A percentile compares a stretch with the other conserved stretches of the same genome.
Evolutionary conservation across 106 monocot species (phyloP).

Genomic region (Dactylorhiza incarnata): DNA sequence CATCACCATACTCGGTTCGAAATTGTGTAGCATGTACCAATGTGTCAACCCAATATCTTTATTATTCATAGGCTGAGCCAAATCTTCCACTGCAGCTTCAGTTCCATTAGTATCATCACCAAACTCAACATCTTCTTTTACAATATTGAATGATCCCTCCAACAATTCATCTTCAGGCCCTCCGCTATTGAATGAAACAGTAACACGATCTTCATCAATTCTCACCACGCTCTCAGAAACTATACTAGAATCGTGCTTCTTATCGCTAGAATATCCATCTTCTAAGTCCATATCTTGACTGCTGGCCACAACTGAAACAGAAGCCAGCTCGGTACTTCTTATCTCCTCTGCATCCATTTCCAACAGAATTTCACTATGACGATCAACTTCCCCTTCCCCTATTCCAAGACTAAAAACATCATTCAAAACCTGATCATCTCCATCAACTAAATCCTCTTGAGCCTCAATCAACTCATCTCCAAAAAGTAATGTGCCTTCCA

Average conservation of each 20-base stretch:
- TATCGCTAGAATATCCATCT: not conserved
- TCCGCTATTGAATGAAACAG: not conserved
- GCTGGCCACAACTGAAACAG: not conserved
- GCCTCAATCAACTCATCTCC: not conserved
- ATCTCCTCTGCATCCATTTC: not conserved
- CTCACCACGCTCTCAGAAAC: not conserved
- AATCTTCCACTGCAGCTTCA: not conserved
- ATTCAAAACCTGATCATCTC: conserved; percentile 1
- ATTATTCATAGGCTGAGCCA: not conserved
- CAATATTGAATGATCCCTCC: not conserved
- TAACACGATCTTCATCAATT: not conserved
- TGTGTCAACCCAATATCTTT: not conserved
- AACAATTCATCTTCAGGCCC: not conserved
- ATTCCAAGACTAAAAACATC: not conserved
- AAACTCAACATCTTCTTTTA: not conserved
- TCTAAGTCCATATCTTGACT: conserved; percentile 3
- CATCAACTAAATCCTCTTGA: not conserved
- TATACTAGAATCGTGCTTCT: not conserved
- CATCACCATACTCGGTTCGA: not conserved
- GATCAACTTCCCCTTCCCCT: not conserved
- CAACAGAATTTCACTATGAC: not conserved
- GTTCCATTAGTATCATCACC: not conserved
- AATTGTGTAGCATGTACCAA: not conserved
- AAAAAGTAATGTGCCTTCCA: not conserved
- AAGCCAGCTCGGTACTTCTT: not conserved